phyloP scores from a whole-genome alignment of 495 filamentous ascomycete genomes.

The Penicilliopsis zonata region DNA sequence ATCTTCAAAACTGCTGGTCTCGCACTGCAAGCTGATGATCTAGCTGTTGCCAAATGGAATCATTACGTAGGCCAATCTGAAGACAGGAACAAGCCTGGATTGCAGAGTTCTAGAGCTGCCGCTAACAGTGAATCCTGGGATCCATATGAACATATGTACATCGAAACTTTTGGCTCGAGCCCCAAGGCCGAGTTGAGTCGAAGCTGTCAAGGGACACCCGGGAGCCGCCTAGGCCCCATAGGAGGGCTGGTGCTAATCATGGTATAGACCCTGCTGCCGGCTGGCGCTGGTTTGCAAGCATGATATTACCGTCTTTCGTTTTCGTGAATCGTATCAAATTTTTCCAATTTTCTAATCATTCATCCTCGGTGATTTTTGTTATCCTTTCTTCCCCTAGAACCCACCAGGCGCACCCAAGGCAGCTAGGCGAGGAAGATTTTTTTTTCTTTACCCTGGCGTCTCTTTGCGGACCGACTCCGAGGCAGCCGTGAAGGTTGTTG shows the following conservation, averaged over 20 bases:
- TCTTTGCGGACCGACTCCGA: too few species aligned
- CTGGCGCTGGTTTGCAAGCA: constrained; percentile 18
- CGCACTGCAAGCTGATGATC: background rate
- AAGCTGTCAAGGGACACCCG: background rate
- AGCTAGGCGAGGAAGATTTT: background rate
- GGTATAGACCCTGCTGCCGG: constrained; percentile 11
- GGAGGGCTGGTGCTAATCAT: too few species aligned
- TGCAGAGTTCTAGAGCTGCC: constrained; percentile 13
- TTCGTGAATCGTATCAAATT: constrained; percentile 29
- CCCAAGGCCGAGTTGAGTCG: background rate
- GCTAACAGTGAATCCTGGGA: constrained; percentile 21
- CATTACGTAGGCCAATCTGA: background rate
- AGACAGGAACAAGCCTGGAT: background rate
- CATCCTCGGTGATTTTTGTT: constrained; percentile 16
- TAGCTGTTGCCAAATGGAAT: too few species aligned
- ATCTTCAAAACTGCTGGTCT: too few species aligned
- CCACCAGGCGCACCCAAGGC: constrained; percentile 3
- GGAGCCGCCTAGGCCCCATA: too few species aligned
- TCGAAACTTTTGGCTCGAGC: constrained; percentile 19
- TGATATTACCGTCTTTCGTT: constrained; percentile 24
- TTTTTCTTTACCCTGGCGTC: too few species aligned
- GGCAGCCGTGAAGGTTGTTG: background rate
- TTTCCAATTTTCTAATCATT: constrained; percentile 1
- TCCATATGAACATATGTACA: constrained; percentile 32
- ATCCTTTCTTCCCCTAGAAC: constrained; percentile 26